phyloP scores from a whole-genome alignment of 2,329 filamentous ascomycete species.

The Bipolaris cookei region DNA sequence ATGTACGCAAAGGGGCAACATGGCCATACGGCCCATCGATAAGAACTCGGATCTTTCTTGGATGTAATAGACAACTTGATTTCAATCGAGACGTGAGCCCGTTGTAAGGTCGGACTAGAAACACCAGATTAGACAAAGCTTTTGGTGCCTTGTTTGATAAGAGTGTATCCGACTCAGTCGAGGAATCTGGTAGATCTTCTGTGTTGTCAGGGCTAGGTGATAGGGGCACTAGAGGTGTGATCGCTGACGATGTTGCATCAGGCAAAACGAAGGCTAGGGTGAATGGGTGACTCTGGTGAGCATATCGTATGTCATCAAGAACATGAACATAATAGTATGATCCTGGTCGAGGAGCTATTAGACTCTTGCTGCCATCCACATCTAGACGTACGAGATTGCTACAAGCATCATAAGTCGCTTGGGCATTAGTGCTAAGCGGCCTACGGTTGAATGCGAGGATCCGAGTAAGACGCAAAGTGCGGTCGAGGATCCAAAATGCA shows the following conservation, averaged over 20 bases:
- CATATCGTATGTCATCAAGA: slow-evolving; percentile 53
- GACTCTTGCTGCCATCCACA: slow-evolving; percentile 46
- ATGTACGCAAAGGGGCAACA: slow-evolving; percentile 50
- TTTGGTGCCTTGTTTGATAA: slow-evolving; percentile 16
- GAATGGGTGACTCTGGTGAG: slow-evolving; percentile 59
- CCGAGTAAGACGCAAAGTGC: slow-evolving; percentile 55
- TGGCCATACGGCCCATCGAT: slow-evolving; percentile 61
- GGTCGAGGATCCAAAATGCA: slow-evolving; percentile 59
- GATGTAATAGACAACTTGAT: slow-evolving; percentile 24
- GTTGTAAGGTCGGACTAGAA: slow-evolving; percentile 59
- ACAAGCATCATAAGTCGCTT: slow-evolving; percentile 52
- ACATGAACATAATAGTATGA: slow-evolving; percentile 61
- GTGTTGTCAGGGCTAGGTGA: slow-evolving; percentile 14
- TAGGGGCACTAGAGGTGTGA: slow-evolving; percentile 17
- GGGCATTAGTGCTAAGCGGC: slow-evolving; percentile 46
- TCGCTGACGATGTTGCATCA: not conserved
- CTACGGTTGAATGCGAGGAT: slow-evolving; percentile 54
- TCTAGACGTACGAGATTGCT: slow-evolving; percentile 58
- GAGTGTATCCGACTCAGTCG: slow-evolving; percentile 41
- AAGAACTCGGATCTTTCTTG: slow-evolving; percentile 49
- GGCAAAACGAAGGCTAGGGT: slow-evolving; percentile 33
- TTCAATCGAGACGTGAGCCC: slow-evolving; percentile 58
- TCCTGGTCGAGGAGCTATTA: slow-evolving; percentile 51
- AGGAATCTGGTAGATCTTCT: slow-evolving; percentile 20
- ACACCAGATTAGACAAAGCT: slow-evolving; percentile 44